Percentiles rank a stretch among this genome's conserved stretches.
Evolutionary conservation across 345 rosid genomes (phyloP).

Genomic region (Linum lewisii): DNA sequence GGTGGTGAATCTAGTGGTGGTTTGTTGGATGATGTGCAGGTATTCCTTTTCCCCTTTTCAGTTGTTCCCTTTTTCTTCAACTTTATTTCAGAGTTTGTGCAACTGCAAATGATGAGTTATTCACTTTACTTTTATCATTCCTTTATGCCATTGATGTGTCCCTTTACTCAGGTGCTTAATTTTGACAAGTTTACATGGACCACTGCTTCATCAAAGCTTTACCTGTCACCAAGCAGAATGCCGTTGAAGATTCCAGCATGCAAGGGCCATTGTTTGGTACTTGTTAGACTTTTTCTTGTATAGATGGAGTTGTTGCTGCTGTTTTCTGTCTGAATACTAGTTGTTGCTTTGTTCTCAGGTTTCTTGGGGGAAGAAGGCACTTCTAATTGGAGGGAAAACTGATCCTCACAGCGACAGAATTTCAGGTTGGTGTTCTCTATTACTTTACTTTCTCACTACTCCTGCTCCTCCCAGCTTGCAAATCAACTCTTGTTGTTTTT

Average conservation of each 20-base stretch:
- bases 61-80: neutral
- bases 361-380: slow-evolving; percentile 89
- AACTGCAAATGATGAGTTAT: too few relatives aligned
- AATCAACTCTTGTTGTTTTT: slow-evolving; percentile 5
- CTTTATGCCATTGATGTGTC: neutral
- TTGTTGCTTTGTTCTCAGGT: slow-evolving; percentile 36
- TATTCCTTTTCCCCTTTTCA: slow-evolving; percentile 11
- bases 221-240: slow-evolving; percentile 83
- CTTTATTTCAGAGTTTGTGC: too few relatives aligned
- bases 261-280: slow-evolving; percentile 94
- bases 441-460: slow-evolving; percentile 5
- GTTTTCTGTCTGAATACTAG: slow-evolving; percentile 2
- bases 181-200: slow-evolving; percentile 80
- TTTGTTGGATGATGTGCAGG: slow-evolving; percentile 93
- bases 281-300: neutral
- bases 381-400: slow-evolving; percentile 90
- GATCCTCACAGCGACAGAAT: slow-evolving; percentile 68
- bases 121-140: neutral
- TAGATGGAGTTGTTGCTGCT: neutral
- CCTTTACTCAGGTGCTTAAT: slow-evolving; percentile 50
- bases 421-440: slow-evolving; percentile 46
- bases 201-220: slow-evolving; percentile 73
- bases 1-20: slow-evolving; percentile 89
- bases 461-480: neutral
- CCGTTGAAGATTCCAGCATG: slow-evolving; percentile 94